Percentiles rank a stretch among this genome's conserved stretches.
Conservation (phyloP, 192 early-diverging fungal genomes). For the Coemansia sp. region DNA sequence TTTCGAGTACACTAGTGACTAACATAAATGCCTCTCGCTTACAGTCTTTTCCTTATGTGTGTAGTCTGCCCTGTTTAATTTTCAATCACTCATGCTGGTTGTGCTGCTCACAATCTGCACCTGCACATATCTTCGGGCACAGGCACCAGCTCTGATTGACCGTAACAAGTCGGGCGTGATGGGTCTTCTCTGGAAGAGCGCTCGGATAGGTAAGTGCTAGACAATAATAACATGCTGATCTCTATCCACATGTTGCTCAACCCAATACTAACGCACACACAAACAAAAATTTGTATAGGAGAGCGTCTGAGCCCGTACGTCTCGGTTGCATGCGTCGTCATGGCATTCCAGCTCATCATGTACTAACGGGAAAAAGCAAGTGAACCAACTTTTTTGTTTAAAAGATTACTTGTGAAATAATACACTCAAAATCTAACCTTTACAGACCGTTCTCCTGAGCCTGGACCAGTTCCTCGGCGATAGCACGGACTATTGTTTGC, state of each 20-base stretch:
- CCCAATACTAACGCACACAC: too few species aligned
- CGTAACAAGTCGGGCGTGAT: conserved; percentile 85
- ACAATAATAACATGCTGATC: neutral
- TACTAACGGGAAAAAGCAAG: conserved; percentile 19
- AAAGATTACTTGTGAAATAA: conserved; percentile 7
- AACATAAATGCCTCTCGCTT: too few species aligned
- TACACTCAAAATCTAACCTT: neutral
- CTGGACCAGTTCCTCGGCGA: conserved; percentile 47
- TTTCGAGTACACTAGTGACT: too few species aligned
- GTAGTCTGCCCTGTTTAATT: conserved; percentile 96
- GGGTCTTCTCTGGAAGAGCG: conserved; percentile 94
- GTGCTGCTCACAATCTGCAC: conserved; percentile 94
- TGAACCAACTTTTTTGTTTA: neutral
- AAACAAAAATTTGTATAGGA: conserved; percentile 46
- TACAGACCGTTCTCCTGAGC: conserved; percentile 29
- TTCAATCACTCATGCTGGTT: conserved; percentile 86
- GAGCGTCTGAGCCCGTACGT: conserved; percentile 96
- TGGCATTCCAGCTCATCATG: conserved; percentile 72
- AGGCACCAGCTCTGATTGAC: conserved; percentile 83
- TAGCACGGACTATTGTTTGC: conserved; percentile 52
- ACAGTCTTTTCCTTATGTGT: neutral
- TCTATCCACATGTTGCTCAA: too few species aligned
- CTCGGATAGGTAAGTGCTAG: conserved; percentile 70
- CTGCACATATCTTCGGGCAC: conserved; percentile 89
- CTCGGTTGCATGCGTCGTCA: conserved; percentile 80